phyloP scores from a whole-genome alignment of 495 filamentous ascomycete genomes.

The Penicillium riverlandense region DNA sequence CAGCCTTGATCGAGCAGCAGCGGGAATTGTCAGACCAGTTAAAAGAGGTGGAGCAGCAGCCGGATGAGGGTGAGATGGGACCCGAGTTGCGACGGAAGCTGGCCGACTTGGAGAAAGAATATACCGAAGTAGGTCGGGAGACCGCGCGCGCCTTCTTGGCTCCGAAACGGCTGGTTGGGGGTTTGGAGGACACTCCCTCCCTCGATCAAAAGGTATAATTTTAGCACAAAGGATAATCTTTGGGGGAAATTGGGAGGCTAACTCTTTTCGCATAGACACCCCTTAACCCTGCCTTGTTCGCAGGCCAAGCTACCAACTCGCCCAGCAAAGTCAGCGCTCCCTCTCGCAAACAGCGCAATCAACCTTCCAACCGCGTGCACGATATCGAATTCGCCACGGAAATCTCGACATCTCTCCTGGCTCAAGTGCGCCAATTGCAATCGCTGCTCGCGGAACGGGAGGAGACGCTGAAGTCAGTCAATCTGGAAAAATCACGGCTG shows the following conservation, averaged over 20 bases:
- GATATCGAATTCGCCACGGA: slow-evolving; percentile 96
- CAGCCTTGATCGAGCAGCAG: slow-evolving; percentile 75
- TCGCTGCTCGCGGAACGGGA: slow-evolving; percentile 76
- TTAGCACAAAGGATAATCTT: background rate
- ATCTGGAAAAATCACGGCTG: slow-evolving; percentile 65
- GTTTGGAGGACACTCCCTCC: slow-evolving; percentile 56
- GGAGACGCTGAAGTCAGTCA: slow-evolving; percentile 68
- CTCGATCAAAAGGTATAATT: slow-evolving; percentile 52
- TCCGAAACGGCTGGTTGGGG: slow-evolving; percentile 70
- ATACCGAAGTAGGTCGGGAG: slow-evolving; percentile 88
- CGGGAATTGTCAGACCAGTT: slow-evolving; percentile 72
- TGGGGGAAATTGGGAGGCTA: background rate
- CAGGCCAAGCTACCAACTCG: slow-evolving; percentile 76
- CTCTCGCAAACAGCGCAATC: slow-evolving; percentile 79
- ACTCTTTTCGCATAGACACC: slow-evolving; percentile 45
- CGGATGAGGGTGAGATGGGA: slow-evolving; percentile 73
- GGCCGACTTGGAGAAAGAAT: slow-evolving; percentile 83
- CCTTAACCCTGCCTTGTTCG: slow-evolving; percentile 70
- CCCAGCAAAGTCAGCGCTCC: slow-evolving; percentile 86
- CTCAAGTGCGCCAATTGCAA: slow-evolving; percentile 85
- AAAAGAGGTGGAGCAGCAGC: slow-evolving; percentile 73
- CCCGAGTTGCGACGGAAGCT: slow-evolving; percentile 79
- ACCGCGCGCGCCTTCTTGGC: slow-evolving; percentile 78
- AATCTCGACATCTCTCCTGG: slow-evolving; percentile 82
- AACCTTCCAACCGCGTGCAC: slow-evolving; percentile 74